These are phyloP conservation scores for Fusarium napiforme DNA, from an alignment of 2,329 filamentous ascomycete species.

Conservation along the genomic window DNA sequence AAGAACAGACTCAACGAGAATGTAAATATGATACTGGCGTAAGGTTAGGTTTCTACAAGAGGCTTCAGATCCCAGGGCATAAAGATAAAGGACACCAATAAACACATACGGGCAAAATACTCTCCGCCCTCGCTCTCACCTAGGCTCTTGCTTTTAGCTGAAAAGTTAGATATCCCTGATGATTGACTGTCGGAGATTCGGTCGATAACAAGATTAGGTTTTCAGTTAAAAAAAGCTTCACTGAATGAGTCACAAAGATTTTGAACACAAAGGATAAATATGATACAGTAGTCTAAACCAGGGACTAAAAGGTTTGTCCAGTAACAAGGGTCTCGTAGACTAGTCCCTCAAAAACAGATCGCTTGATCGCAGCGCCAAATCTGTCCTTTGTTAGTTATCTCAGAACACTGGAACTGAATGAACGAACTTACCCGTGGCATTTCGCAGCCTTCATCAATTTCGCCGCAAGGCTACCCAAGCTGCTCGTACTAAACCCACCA, in stretches of 20 bases:
- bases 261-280: background rate
- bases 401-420: fast-evolving
- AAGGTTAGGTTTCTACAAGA: too few relatives aligned
- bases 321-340: conserved; percentile 1
- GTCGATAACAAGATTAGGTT: too few relatives aligned
- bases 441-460: conserved; percentile 10
- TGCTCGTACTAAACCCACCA: background rate
- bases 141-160: too few relatives aligned
- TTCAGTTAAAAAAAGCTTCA: too few relatives aligned
- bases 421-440: conserved; percentile 20
- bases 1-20: background rate
- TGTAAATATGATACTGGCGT: background rate
- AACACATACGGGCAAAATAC: too few relatives aligned
- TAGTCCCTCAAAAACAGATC: conserved; percentile 21
- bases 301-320: background rate
- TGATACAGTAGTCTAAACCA: background rate
- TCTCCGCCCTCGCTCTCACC: too few relatives aligned
- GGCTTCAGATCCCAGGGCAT: too few relatives aligned
- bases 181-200: too few relatives aligned
- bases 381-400: background rate
- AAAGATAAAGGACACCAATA: too few relatives aligned
- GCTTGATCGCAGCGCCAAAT: conserved; percentile 22
- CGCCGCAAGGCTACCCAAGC: background rate
- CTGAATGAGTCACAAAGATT: too few relatives aligned
- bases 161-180: too few relatives aligned